phyloP scores from a whole-genome alignment of 2,329 filamentous ascomycete genomes.

The Penicillium sp. region DNA sequence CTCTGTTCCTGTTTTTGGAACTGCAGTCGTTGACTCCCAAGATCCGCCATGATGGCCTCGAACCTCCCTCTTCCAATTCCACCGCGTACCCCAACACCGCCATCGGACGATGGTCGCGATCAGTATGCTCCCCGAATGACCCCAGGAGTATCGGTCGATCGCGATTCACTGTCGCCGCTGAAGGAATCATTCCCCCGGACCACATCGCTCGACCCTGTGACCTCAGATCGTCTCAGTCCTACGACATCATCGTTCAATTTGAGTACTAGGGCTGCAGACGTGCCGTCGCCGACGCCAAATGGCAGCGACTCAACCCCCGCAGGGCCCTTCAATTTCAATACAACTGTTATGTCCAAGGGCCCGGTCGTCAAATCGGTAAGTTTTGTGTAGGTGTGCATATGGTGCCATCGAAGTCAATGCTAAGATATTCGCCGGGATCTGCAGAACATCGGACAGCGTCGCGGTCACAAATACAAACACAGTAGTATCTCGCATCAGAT shows the following conservation, averaged over 20 bases:
- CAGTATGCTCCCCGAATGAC: constrained; percentile 25
- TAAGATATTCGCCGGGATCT: constrained; percentile 26
- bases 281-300: constrained; percentile 29
- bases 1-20: constrained; percentile 5
- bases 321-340: constrained; percentile 90
- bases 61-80: constrained; percentile 62
- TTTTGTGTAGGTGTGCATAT: constrained; percentile 37
- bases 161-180: constrained; percentile 54
- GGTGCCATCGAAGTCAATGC: not conserved
- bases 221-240: constrained; percentile 36
- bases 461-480: constrained; percentile 97
- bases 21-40: constrained; percentile 6
- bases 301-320: constrained; percentile 40
- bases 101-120: constrained; percentile 53
- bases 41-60: constrained; percentile 57
- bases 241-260: constrained; percentile 41
- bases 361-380: constrained; percentile 73
- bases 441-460: constrained; percentile 85
- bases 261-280: constrained; percentile 32
- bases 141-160: constrained; percentile 44
- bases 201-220: constrained; percentile 21
- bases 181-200: constrained; percentile 40
- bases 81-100: constrained; percentile 68
- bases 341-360: constrained; percentile 73
- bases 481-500: constrained; percentile 96